Conservation (phyloP, 139 green algal species). For the Dunaliella primolecta region DNA sequence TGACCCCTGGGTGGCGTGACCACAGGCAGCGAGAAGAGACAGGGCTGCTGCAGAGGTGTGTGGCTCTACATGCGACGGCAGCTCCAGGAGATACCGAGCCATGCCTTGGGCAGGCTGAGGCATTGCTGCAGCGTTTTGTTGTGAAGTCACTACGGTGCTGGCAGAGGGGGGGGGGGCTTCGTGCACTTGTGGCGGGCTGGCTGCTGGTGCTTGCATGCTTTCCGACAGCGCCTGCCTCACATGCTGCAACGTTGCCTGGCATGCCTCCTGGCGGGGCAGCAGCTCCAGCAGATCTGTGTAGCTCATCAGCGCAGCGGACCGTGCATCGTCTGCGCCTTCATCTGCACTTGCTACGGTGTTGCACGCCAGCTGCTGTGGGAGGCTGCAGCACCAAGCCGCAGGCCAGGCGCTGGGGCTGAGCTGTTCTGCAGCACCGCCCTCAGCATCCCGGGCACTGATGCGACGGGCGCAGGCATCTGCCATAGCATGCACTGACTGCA, state of each 20-base stretch:
- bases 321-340: neutral
- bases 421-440: neutral
- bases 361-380: neutral
- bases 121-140: no score
- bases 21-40: neutral
- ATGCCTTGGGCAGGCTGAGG: no score
- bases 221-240: neutral
- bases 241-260: neutral
- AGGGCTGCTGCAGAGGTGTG: neutral
- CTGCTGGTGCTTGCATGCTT: no score
- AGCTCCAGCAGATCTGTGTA: neutral
- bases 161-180: no score
- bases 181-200: no score
- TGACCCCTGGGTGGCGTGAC: neutral
- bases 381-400: neutral
- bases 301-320: neutral
- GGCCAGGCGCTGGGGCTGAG: neutral
- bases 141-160: no score
- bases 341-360: neutral
- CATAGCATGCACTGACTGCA: neutral
- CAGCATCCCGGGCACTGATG: neutral
- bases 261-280: neutral
- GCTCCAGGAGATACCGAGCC: no score
- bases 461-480: neutral
- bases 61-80: no score